phyloP scores from a whole-genome alignment of 1,139 yeast genomes.

The Zygosaccharomyces sapae region DNA sequence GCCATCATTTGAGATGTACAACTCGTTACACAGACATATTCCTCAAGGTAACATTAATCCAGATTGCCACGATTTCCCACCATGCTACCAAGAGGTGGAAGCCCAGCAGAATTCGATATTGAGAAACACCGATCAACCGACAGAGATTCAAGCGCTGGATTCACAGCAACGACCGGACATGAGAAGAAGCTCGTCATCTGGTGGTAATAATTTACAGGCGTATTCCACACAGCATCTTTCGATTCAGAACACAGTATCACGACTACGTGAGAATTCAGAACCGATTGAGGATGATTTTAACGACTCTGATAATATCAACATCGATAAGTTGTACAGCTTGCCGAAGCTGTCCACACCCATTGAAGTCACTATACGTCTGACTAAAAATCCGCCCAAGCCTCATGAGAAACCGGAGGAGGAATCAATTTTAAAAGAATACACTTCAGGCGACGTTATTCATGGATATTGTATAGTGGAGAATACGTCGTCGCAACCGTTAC shows the following conservation, averaged over 20 bases:
- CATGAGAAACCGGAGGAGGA: slow-evolving; percentile 35
- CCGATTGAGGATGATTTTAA: slow-evolving; percentile 29
- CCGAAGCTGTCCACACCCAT: slow-evolving; percentile 34
- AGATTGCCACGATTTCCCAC: slow-evolving; percentile 35
- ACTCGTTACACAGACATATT: slow-evolving; percentile 35
- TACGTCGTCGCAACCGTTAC: slow-evolving; percentile 39
- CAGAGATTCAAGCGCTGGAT: slow-evolving; percentile 12
- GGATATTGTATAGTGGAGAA: slow-evolving; percentile 50
- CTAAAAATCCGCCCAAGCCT: slow-evolving; percentile 37
- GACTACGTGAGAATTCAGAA: slow-evolving; percentile 8
- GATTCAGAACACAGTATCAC: slow-evolving; percentile 11
- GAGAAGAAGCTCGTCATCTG: slow-evolving; percentile 5
- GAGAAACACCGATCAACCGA: slow-evolving; percentile 10
- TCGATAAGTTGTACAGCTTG: slow-evolving; percentile 37
- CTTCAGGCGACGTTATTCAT: slow-evolving; percentile 51
- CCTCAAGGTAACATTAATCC: slow-evolving; percentile 36
- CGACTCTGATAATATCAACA: slow-evolving; percentile 31
- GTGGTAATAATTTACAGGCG: slow-evolving; percentile 20
- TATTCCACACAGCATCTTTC: slow-evolving; percentile 24
- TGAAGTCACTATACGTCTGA: slow-evolving; percentile 36
- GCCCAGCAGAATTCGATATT: slow-evolving; percentile 12
- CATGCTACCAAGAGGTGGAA: slow-evolving; percentile 31
- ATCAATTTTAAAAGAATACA: slow-evolving; percentile 43
- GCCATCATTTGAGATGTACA: slow-evolving; percentile 38
- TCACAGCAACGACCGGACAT: slow-evolving; percentile 3